These are phyloP conservation scores for Castanea mollissima DNA, from an alignment of 306 rosid species.

Conservation along the genomic window DNA sequence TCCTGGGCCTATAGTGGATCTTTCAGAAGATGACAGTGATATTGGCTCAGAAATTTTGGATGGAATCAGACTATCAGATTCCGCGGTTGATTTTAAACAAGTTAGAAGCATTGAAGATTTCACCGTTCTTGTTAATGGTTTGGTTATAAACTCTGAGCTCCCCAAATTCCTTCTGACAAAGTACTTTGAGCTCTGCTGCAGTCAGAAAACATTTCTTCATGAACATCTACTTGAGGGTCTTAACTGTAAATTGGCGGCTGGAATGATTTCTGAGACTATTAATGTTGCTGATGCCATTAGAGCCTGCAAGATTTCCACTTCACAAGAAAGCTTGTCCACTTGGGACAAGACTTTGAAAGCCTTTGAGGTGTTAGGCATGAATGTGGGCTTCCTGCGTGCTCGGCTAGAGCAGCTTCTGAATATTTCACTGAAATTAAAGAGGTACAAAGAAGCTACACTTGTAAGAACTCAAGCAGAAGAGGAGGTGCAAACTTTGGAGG, in stretches of 20 bases:
- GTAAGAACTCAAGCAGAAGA: conserved; percentile 23
- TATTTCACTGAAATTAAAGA: conserved; percentile 26
- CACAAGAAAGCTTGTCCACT: conserved; percentile 20
- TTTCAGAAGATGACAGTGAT: conserved; percentile 30
- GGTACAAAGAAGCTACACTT: conserved; percentile 22
- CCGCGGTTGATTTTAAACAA: conserved; percentile 27
- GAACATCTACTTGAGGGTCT: conserved; percentile 49
- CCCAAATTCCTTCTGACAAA: conserved; percentile 27
- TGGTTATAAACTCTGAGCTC: conserved; percentile 46
- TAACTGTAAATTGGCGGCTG: conserved; percentile 43
- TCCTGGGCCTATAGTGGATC: conserved; percentile 3
- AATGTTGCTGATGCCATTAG: conserved; percentile 60
- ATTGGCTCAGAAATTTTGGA: conserved; percentile 20
- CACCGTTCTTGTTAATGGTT: conserved; percentile 37
- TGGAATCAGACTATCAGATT: conserved; percentile 34
- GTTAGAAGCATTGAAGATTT: conserved; percentile 44
- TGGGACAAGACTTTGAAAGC: conserved; percentile 52
- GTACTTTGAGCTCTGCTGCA: conserved; percentile 56
- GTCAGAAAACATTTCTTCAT: conserved; percentile 56
- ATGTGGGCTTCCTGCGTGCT: conserved; percentile 37
- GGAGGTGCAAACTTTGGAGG: conserved; percentile 25
- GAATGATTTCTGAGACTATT: conserved; percentile 51
- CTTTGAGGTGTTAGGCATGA: conserved; percentile 56
- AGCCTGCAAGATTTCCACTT: conserved; percentile 40
- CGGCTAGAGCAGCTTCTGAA: conserved; percentile 37